phyloP scores from a whole-genome alignment of 345 rosid species.

The Eucalyptus sp. region DNA sequence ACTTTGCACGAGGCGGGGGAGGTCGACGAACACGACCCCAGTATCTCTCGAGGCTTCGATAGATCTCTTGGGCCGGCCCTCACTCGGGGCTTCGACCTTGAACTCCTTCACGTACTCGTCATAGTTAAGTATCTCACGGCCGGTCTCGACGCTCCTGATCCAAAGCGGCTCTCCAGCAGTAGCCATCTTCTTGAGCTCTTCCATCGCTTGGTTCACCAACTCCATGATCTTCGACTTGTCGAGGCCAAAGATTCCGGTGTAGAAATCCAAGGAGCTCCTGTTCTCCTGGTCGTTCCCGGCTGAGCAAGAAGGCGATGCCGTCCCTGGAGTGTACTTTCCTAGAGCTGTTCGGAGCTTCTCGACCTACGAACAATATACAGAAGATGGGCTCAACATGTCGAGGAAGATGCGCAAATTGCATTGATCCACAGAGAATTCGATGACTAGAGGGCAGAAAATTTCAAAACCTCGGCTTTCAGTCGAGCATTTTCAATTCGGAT shows the following conservation, averaged over 20 bases:
- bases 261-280: conserved; percentile 65
- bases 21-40: conserved; percentile 70
- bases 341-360: conserved; percentile 60
- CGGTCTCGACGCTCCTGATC: conserved; percentile 87
- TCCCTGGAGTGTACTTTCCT: conserved; percentile 43
- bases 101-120: conserved; percentile 83
- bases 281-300: conserved; percentile 49
- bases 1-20: conserved; percentile 63
- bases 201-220: conserved; percentile 61
- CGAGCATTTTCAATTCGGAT: conserved; percentile 78
- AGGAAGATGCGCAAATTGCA: background rate
- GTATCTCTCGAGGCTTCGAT: conserved; percentile 89
- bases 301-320: conserved; percentile 51
- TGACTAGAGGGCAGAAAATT: background rate
- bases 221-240: conserved; percentile 74
- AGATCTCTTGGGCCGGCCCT: conserved; percentile 35
- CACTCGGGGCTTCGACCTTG: conserved; percentile 26
- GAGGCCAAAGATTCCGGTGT: conserved; percentile 64
- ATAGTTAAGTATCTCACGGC: conserved; percentile 88
- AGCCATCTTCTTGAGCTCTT: conserved; percentile 82
- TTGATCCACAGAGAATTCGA: background rate
- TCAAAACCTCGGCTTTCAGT: conserved; percentile 71
- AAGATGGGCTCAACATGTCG: background rate
- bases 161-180: conserved; percentile 66
- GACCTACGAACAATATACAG: conserved; percentile 13